Evolutionary conservation across 345 rosid genomes (phyloP).

Genomic region (Carallia brachiata): DNA sequence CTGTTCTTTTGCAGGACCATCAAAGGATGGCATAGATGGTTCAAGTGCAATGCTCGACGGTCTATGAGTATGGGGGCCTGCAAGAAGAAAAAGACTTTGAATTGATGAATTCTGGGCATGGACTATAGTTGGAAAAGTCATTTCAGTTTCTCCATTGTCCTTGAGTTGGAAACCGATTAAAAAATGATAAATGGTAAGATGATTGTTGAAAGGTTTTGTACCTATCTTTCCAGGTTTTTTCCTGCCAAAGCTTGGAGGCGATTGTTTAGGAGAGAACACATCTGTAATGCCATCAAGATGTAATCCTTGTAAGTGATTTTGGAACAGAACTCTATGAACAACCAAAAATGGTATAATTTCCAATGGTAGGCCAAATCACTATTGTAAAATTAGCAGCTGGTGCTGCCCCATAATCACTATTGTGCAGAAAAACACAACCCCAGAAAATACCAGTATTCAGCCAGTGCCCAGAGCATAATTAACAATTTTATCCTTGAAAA

Average conservation of each 20-base stretch:
- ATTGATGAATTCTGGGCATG: not conserved
- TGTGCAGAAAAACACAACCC: too few relatives aligned
- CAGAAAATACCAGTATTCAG: too few relatives aligned
- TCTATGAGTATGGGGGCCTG: constrained; percentile 37
- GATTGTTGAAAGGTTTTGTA: constrained; percentile 18
- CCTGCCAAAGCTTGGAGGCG: constrained; percentile 26
- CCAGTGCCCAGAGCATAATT: too few relatives aligned
- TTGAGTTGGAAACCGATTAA: constrained; percentile 24
- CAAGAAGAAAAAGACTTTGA: constrained; percentile 19
- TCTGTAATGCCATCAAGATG: constrained; percentile 23
- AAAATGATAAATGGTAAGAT: constrained; percentile 23
- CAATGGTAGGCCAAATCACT: too few relatives aligned
- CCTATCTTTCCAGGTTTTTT: constrained; percentile 29
- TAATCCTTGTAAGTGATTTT: too few relatives aligned
- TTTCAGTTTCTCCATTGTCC: constrained; percentile 24
- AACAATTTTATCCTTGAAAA: too few relatives aligned
- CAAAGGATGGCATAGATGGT: constrained; percentile 37
- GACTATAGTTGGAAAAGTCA: not conserved
- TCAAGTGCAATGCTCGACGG: constrained; percentile 53
- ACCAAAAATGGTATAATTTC: too few relatives aligned
- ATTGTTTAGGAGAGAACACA: constrained; percentile 19
- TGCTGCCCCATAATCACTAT: too few relatives aligned
- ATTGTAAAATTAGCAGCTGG: too few relatives aligned
- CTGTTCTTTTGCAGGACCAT: constrained; percentile 28
- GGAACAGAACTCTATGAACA: too few relatives aligned